Evolutionary conservation across 805 yeast genomes (phyloP).

Genomic region (Saccharomycopsis babjevae): DNA sequence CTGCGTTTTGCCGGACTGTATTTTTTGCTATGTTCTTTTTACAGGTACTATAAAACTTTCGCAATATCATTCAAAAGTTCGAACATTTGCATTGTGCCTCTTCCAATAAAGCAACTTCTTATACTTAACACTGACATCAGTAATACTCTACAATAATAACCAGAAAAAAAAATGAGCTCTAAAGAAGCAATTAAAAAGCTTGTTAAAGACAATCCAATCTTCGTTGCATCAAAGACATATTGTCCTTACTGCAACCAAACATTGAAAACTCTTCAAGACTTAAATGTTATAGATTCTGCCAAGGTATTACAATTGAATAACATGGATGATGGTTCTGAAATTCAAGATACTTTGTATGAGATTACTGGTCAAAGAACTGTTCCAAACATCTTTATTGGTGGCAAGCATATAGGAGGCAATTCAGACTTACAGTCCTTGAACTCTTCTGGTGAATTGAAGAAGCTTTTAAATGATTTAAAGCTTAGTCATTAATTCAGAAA

Average conservation of each 20-base stretch:
- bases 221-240: constrained; percentile 74
- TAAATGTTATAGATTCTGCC: constrained; percentile 16
- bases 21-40: not conserved
- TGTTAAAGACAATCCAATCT: constrained; percentile 55
- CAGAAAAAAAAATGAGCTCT: constrained; percentile 6
- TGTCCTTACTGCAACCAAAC: constrained; percentile 57
- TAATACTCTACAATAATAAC: not conserved
- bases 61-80: no score
- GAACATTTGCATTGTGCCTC: not conserved
- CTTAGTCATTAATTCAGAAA: not conserved
- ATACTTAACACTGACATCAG: not conserved
- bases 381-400: constrained; percentile 83
- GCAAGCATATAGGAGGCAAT: constrained; percentile 94
- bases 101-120: no score
- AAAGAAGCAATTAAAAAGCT: constrained; percentile 45
- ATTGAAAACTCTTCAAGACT: constrained; percentile 28
- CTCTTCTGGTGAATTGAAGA: constrained; percentile 48
- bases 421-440: constrained; percentile 72
- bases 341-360: constrained; percentile 68
- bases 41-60: no score
- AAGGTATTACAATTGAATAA: constrained; percentile 34
- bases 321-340: constrained; percentile 62
- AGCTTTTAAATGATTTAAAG: constrained; percentile 21
- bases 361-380: constrained; percentile 88
- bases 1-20: no score